Base-by-base conservation (phyloP, 257 asterid species). In the Echium plantagineum region DNA sequence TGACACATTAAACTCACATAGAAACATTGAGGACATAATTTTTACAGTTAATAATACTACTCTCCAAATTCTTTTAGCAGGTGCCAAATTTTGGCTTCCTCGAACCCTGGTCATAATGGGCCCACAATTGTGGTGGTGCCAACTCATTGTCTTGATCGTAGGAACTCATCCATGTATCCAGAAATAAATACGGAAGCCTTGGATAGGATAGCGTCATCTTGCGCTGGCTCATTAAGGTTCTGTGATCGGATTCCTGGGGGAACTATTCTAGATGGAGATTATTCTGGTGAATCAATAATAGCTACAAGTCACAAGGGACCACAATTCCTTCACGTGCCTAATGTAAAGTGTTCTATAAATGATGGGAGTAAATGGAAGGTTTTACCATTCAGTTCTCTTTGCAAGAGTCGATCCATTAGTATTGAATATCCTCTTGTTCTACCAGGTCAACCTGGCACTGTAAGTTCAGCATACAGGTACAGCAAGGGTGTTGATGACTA, bases 141-240 rank as follows among this genome's bases (percentile, higher is more conserved):
- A 21, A 59, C 54, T 17, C 60, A 26, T 28, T 55, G 57, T 56
- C 61, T 60, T 55, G 53, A 57, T 52, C 59, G 21, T 55, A 30
- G 5, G 49, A 66, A 28, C 51, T 56, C 47, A 35, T 56, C 51
- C 47, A 52, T 32, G 38, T 61, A 67, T 55, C 38, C 63, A 60
- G 64, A 56, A 58, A 47, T 55, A 32, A 52, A 62, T 61, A 66
- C 48, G 63, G 61, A 71, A 56, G 58, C 46, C 54, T 55, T 70
- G 62, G 66, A 65, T 59, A 46, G 54, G 55, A 63, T 59, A 24
- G 48, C 71, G 22, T 26, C 26, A 63, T 70, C 57, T 48, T 60
- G 67, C 21, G 54, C 65, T 46, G 57, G 58, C 56, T 52, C 60
- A 15, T 58, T 65, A 21, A 60, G 19, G 28, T 20, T 18, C 56